These are phyloP conservation scores for Calonectria crousiana DNA, from an alignment of 2,329 filamentous ascomycete genomes.

Conservation along the genomic window DNA sequence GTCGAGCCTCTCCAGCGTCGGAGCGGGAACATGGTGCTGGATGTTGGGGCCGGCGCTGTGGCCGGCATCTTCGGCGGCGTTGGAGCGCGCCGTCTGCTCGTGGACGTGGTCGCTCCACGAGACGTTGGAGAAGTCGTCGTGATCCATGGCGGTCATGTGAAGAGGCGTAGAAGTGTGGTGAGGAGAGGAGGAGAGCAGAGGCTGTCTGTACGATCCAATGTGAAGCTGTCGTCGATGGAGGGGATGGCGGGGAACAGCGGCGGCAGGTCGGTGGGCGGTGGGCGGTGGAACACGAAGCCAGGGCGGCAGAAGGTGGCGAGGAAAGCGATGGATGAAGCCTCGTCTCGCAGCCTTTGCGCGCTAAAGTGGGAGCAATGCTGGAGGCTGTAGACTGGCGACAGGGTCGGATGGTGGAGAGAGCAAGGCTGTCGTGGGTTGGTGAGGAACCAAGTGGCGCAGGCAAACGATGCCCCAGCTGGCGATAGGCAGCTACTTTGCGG, in stretches of 20 bases:
- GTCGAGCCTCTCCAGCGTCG: constrained; percentile 81
- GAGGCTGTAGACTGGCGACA: constrained; percentile 15
- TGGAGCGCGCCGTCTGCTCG: constrained; percentile 50
- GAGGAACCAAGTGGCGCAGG: constrained; percentile 30
- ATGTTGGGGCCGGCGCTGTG: constrained; percentile 61
- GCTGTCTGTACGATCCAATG: neutral
- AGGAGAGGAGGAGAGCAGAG: neutral
- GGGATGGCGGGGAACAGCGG: neutral
- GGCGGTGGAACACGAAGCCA: neutral
- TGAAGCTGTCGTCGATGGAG: neutral
- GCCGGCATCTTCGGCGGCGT: constrained; percentile 43
- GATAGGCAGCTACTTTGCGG: neutral
- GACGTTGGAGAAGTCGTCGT: constrained; percentile 84
- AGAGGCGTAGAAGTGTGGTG: neutral
- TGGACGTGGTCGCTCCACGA: constrained; percentile 77
- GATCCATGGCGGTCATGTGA: constrained; percentile 59
- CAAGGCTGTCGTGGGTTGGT: constrained; percentile 2
- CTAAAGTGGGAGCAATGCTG: neutral
- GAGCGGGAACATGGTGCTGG: constrained; percentile 70
- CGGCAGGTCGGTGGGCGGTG: neutral
- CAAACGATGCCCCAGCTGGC: neutral
- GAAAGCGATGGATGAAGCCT: neutral
- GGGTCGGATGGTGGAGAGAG: constrained; percentile 18
- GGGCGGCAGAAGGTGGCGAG: constrained; percentile 1
- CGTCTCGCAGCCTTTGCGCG: constrained; percentile 10